Evolutionary conservation across 805 yeast species (phyloP), one percentile per base, ranked within the genome.

Genomic region (Saturnispora mendoncae): DNA sequence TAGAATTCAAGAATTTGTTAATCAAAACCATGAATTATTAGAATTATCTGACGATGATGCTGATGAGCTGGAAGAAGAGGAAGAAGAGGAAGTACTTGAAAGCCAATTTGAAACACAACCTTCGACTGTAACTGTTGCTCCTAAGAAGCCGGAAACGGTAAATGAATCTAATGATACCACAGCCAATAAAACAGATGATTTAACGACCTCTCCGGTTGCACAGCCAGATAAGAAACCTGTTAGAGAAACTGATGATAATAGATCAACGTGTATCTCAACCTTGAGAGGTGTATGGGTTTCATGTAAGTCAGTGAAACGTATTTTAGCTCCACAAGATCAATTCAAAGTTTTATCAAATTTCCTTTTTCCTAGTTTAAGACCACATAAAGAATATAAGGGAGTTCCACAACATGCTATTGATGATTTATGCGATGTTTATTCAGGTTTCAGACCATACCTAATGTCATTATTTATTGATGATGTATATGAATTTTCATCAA

Each of bases 361-460:
- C 7, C 14, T 52, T 2, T 55, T 55, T 32, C 55, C 54, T 0
- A 42, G 41, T 6, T 34, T 42, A 21, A 44, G 43, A 29, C 26
- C 51, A 9, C 33, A 37, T 25, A 17, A 34, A 19, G 29, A 23
- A n/a, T 33, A 37, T 15, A 24, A 34, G 15, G 43, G 43, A 2
- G 29, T 40, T n/a, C 41, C 44, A 6, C 3, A 10, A 3, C 25
- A 26, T 14, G 27, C 36, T 24, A 33, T 39, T 15, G 33, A 28
- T 10, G 19, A 28, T 10, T 43, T 49, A 12, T 36, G 51, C 7
- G 26, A 19, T 13, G 31, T 48, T 7, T 54, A 46, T 38, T 44
- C 47, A 21, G 51, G 48, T 18, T 50, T 56, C 18, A 44, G 49
- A 23, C 46, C 49, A 5, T 49, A 55, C 30, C 43, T 54, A n/a